These are phyloP conservation scores for Aspergillus bombycis DNA, from an alignment of 2,329 filamentous ascomycete species.

Conservation along the genomic window DNA sequence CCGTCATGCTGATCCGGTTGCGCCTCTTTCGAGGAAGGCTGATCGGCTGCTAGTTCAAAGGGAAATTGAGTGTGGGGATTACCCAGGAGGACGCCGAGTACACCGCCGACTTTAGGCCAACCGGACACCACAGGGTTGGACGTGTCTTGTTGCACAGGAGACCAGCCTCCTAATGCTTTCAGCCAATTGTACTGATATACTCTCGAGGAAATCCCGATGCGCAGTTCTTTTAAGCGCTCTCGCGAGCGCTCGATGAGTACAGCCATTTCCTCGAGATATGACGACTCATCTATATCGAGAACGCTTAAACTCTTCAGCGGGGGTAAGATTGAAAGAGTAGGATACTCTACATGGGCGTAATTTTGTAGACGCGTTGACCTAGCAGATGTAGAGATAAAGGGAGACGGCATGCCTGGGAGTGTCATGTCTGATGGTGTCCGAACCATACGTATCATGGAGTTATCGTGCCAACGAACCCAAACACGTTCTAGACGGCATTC, in stretches of 20 bases:
- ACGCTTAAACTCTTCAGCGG: slow-evolving; percentile 75
- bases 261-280: slow-evolving; percentile 81
- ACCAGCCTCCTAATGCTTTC: slow-evolving; percentile 25
- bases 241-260: slow-evolving; percentile 73
- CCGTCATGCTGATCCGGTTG: not conserved
- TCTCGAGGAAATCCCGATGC: slow-evolving; percentile 68
- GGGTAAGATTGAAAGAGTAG: slow-evolving; percentile 77
- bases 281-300: slow-evolving; percentile 79
- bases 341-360: slow-evolving; percentile 70
- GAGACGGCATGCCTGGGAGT: slow-evolving; percentile 22
- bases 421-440: slow-evolving; percentile 22
- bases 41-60: not conserved
- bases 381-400: slow-evolving; percentile 19
- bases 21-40: slow-evolving; percentile 9
- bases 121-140: slow-evolving; percentile 15
- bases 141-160: slow-evolving; percentile 16
- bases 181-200: slow-evolving; percentile 32
- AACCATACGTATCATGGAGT: slow-evolving; percentile 45
- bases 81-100: slow-evolving; percentile 35
- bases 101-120: slow-evolving; percentile 39
- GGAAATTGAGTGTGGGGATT: slow-evolving; percentile 7
- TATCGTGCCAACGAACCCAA: slow-evolving; percentile 85
- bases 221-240: slow-evolving; percentile 67
- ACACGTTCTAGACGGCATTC: slow-evolving; percentile 71
- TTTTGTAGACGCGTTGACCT: slow-evolving; percentile 50